Evolutionary conservation across 73 alveolate species (phyloP).

Genomic region (Paramecium sonneborni): DNA sequence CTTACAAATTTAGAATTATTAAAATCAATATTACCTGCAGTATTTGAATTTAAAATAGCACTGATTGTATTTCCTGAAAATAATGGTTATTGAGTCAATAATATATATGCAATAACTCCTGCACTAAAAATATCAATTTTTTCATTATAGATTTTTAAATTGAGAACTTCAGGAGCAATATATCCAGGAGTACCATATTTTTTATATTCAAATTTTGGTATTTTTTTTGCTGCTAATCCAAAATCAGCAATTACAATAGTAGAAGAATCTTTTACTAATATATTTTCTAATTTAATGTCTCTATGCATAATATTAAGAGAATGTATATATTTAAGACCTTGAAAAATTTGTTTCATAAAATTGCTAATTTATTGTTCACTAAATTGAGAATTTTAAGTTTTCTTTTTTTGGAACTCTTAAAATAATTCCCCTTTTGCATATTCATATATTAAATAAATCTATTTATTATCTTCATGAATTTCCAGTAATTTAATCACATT

Average conservation of each 20-base stretch:
- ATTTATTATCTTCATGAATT: conserved; percentile 14
- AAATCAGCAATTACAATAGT: conserved; percentile 27
- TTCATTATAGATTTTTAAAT: conserved; percentile 32
- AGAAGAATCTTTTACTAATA: not conserved
- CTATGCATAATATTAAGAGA: conserved; percentile 59
- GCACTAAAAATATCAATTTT: conserved; percentile 64
- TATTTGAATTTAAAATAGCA: conserved; percentile 3
- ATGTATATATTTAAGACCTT: conserved; percentile 59
- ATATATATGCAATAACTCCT: conserved; percentile 54
- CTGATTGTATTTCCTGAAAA: conserved; percentile 12
- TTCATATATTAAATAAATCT: conserved; percentile 7
- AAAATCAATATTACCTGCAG: conserved; percentile 47
- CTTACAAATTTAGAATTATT: not conserved
- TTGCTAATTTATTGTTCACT: not conserved
- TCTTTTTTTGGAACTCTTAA: conserved; percentile 1
- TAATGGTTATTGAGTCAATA: not conserved
- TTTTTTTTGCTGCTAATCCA: conserved; percentile 8
- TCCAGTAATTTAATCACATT: conserved; percentile 3
- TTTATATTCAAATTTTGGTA: conserved; percentile 42
- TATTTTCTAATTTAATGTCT: conserved; percentile 61
- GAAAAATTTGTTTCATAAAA: conserved; percentile 18
- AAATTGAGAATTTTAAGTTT: not conserved
- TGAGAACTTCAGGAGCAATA: conserved; percentile 66
- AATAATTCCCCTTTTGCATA: conserved; percentile 21
- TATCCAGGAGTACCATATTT: conserved; percentile 70